These are phyloP conservation scores for Neurospora sp. DNA, from an alignment of 495 filamentous ascomycete genomes.

Conservation along the genomic window DNA sequence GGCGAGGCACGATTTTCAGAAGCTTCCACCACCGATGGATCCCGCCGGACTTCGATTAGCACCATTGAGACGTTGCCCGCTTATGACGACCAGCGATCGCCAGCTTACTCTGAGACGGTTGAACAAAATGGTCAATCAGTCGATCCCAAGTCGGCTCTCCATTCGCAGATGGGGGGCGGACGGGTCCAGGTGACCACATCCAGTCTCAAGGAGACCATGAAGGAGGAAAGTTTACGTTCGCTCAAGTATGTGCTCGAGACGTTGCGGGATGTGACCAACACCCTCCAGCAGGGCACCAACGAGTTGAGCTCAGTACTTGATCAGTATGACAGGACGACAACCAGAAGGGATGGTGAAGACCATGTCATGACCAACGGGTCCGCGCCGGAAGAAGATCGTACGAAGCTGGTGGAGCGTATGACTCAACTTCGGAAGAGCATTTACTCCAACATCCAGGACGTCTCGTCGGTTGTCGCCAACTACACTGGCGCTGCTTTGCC, in stretches of 20 bases:
- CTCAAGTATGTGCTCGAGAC: conserved; percentile 68
- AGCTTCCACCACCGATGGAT: conserved; percentile 1
- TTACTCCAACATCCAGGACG: conserved; percentile 61
- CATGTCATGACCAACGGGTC: conserved; percentile 10
- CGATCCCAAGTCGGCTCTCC: conserved; percentile 7
- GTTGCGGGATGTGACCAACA: conserved; percentile 66
- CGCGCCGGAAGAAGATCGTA: conserved; percentile 22
- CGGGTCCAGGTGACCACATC: conserved; percentile 75
- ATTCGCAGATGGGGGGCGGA: conserved; percentile 13
- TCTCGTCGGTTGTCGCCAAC: conserved; percentile 68
- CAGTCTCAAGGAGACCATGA: conserved; percentile 77
- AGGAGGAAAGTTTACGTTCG: conserved; percentile 65
- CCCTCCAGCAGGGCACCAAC: conserved; percentile 57
- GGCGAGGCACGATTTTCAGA: background rate
- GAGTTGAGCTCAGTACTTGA: conserved; percentile 61
- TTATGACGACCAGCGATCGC: conserved; percentile 66
- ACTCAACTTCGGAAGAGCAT: conserved; percentile 62
- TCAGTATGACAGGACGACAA: conserved; percentile 53
- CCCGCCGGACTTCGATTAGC: conserved; percentile 35
- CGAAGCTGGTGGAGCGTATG: conserved; percentile 47
- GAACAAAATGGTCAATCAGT: background rate
- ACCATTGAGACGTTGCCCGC: conserved; percentile 62
- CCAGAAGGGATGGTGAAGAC: conserved; percentile 6
- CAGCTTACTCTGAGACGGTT: conserved; percentile 52
- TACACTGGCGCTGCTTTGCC: conserved; percentile 79